Evolutionary conservation across 2,329 filamentous ascomycete genomes (phyloP).

Genomic region (Amphichorda felina): DNA sequence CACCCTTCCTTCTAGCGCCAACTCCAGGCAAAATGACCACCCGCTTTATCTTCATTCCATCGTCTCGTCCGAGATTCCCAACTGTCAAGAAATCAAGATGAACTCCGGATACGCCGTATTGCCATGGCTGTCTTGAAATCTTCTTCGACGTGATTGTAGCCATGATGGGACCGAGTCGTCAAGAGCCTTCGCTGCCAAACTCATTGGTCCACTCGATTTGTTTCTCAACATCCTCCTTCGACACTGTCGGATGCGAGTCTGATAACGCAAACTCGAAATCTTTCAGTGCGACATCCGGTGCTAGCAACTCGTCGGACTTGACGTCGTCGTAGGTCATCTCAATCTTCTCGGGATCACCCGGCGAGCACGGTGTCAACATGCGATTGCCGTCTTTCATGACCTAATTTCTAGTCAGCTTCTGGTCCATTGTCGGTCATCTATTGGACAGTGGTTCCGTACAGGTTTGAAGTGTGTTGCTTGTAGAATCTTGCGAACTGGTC

Average conservation of each 20-base stretch:
- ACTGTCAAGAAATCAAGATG: constrained; percentile 4
- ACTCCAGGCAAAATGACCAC: neutral
- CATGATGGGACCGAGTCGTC: constrained; percentile 5
- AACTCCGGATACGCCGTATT: constrained; percentile 19
- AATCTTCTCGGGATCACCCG: constrained; percentile 70
- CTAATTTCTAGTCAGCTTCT: constrained; percentile 26
- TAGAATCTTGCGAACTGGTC: constrained; percentile 91
- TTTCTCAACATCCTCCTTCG: constrained; percentile 67
- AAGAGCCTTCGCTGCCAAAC: constrained; percentile 81
- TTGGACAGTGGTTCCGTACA: constrained; percentile 38
- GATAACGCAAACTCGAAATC: constrained; percentile 93
- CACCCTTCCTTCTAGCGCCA: too few relatives aligned
- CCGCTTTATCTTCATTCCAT: neutral
- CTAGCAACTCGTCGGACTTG: constrained; percentile 70
- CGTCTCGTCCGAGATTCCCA: neutral
- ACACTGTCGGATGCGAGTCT: constrained; percentile 80
- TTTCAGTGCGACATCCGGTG: constrained; percentile 76
- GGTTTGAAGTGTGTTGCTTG: constrained; percentile 97
- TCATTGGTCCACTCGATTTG: constrained; percentile 93
- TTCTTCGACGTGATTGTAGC: neutral
- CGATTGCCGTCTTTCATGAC: constrained; percentile 55
- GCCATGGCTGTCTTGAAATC: constrained; percentile 6
- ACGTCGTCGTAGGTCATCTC: constrained; percentile 94
- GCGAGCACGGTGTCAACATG: constrained; percentile 83
- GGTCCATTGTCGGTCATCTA: neutral